Evolutionary conservation across 148 eudicot genomes (phyloP), one percentile per base, ranked within the genome.

Genomic region (Heliamphora exappendiculata): DNA sequence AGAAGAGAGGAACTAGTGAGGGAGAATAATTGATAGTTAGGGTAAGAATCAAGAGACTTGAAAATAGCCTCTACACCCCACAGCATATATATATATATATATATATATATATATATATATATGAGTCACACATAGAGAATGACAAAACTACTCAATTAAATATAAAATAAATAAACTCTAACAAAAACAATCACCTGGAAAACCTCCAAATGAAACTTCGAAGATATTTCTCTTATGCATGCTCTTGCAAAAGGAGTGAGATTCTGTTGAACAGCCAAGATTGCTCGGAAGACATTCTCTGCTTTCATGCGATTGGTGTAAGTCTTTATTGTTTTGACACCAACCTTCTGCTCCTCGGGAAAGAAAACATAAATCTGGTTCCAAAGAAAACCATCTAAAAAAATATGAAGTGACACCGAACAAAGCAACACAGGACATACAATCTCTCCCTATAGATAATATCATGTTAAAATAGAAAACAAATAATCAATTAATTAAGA

Each of bases 311-410:
- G 89, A 67, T 83, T 86, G 22, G 87, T 84, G 59, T 87, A 91
- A 54, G 84, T 88, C 90, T 94, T 91, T 76, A 91, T 89, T 50
- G 94, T 91, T 82, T 91, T 91, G 17, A 91, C 95, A 75, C 98
- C 98, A 81, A 94, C 98, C 85, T 94, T 94, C 7, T 73, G 78
- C 41, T 91, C 97, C 57, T 94, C 91, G 4, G 97, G 97, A 54
- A 86, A 94, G 88, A 91, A 94, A 17, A 90, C 88, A 74, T 82
- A 94, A 50, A 94, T 90, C 95, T 91, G 88, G 64, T 69, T n/a
- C 60, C 74, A 53, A 8, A 57, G 37, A n/a, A 76, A 57, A 78
- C 47, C 29, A 47, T 24, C 20, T 17, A 59, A 33, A 8, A 77
- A 34, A 4, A 66, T 2, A 63, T 39, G 57, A 22, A 24, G 54